Conservation (phyloP, 1,284 basidiomycete species). For the Rhodotorula sp. region DNA sequence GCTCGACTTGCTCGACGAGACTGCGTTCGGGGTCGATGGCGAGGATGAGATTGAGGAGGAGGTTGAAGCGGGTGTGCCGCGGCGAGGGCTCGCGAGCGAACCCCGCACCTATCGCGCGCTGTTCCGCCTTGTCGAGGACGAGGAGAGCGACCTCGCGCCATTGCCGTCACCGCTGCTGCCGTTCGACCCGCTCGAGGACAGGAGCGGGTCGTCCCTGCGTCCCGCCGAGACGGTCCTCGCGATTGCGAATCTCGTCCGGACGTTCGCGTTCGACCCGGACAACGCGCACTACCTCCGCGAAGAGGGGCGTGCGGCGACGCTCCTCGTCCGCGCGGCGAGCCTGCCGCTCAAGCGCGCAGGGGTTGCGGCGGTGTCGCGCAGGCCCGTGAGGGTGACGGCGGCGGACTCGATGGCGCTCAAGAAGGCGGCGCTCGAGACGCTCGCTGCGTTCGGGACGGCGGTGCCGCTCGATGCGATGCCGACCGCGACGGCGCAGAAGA, state of each 20-base stretch:
- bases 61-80: background rate
- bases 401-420: constrained; percentile 55
- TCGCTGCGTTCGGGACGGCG: constrained; percentile 28
- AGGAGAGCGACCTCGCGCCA: constrained; percentile 22
- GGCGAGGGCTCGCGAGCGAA: constrained; percentile 42
- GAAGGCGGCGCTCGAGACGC: constrained; percentile 35
- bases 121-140: constrained; percentile 58
- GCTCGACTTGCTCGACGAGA: constrained; percentile 81
- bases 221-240: constrained; percentile 70
- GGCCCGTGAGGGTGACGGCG: constrained; percentile 61
- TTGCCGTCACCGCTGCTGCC: constrained; percentile 38
- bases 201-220: constrained; percentile 50
- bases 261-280: constrained; percentile 72
- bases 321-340: constrained; percentile 66
- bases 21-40: constrained; percentile 64
- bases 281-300: constrained; percentile 70
- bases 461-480: constrained; percentile 24
- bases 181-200: background rate
- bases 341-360: constrained; percentile 49
- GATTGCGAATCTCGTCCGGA: constrained; percentile 79
- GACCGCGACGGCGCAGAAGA: background rate
- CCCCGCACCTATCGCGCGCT: constrained; percentile 65
- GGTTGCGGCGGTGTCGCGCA: background rate
- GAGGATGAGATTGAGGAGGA: constrained; percentile 52
- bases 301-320: constrained; percentile 65